Evolutionary conservation across 1,284 basidiomycete genomes (phyloP).

Genomic region (Trichosporon sp.): DNA sequence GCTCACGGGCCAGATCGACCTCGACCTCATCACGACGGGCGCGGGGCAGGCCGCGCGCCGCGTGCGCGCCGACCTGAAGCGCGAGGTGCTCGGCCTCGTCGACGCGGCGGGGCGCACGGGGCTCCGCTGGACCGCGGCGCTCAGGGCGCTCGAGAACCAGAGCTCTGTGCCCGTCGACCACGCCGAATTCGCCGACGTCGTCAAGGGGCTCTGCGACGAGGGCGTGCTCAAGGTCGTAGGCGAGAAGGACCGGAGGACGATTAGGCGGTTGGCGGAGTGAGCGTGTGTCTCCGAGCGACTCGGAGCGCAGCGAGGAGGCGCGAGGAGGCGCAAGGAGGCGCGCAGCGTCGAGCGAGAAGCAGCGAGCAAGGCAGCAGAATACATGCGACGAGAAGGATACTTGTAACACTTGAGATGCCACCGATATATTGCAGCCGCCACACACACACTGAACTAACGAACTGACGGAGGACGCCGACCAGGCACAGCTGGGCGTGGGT

Average conservation of each 20-base stretch:
- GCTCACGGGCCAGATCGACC: constrained; percentile 82
- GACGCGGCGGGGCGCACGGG: constrained; percentile 61
- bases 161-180: constrained; percentile 70
- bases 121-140: constrained; percentile 71
- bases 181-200: constrained; percentile 74
- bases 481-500: too few relatives aligned
- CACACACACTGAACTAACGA: too few relatives aligned
- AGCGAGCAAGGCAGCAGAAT: background rate
- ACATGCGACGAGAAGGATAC: background rate
- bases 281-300: background rate
- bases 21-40: constrained; percentile 92
- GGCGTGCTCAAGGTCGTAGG: constrained; percentile 77
- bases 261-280: constrained; percentile 51
- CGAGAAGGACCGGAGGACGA: constrained; percentile 75
- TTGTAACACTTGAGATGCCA: background rate
- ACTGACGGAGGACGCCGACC: too few relatives aligned
- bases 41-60: constrained; percentile 78
- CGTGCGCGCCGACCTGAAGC: constrained; percentile 75
- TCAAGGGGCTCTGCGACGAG: constrained; percentile 71
- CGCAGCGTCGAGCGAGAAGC: background rate
- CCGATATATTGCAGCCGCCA: background rate
- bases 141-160: constrained; percentile 70
- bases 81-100: constrained; percentile 64
- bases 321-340: background rate
- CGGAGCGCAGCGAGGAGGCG: background rate